Percentiles rank a stretch among this genome's conserved stretches.
Conservation (phyloP, 305 asterid genomes). For the Solanum hybrid region DNA sequence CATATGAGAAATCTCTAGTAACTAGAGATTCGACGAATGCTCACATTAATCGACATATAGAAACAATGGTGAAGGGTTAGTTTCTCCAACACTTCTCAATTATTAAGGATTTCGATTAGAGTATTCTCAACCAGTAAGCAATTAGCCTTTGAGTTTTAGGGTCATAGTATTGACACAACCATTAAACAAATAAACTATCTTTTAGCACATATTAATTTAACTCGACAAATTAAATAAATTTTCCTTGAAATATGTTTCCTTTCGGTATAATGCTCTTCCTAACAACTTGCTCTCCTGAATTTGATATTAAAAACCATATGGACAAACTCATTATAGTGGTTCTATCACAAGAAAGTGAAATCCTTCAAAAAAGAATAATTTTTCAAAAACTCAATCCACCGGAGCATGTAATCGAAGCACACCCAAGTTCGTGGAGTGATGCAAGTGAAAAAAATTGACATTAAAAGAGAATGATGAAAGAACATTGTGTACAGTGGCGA, state of each 20-base stretch:
- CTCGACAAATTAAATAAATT: neutral
- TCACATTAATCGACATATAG: neutral
- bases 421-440: neutral
- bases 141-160: neutral
- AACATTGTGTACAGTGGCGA: neutral
- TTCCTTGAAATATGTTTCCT: neutral
- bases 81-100: neutral
- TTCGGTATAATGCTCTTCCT: neutral
- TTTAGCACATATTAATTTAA: neutral
- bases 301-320: neutral
- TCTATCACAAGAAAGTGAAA: neutral
- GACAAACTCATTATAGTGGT: neutral
- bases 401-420: neutral
- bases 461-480: neutral
- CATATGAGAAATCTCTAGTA: neutral
- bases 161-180: neutral
- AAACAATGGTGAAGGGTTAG: neutral
- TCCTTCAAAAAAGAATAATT: neutral
- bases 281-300: neutral
- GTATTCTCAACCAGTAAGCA: neutral
- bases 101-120: neutral
- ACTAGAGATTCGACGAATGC: neutral
- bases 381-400: neutral
- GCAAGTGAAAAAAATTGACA: neutral
- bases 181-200: neutral